Conservation (phyloP, 306 rosid genomes). For the Mimosa pudica region DNA sequence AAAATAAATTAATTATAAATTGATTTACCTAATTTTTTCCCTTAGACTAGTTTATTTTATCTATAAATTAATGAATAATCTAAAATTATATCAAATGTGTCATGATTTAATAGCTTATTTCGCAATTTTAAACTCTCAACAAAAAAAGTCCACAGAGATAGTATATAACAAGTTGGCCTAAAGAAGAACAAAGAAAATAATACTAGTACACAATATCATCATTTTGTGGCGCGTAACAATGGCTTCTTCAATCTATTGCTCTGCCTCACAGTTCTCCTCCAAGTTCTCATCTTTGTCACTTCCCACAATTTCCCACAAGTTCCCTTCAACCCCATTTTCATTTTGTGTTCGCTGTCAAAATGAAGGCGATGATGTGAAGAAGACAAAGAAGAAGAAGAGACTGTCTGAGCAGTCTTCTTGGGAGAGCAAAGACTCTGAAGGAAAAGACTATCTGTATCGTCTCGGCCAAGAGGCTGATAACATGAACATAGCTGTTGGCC, state of each 20-base stretch:
- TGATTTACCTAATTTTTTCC: too few species aligned
- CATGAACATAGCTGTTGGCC: conserved; percentile 97
- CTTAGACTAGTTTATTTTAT: too few species aligned
- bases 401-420: conserved; percentile 86
- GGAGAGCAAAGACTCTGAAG: conserved; percentile 80
- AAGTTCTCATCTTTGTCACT: conserved; percentile 44
- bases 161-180: too few species aligned
- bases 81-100: too few species aligned
- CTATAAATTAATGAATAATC: too few species aligned
- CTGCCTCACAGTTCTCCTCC: conserved; percentile 37
- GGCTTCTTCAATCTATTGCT: conserved; percentile 20
- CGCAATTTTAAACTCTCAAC: too few species aligned
- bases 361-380: conserved; percentile 4
- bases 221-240: background rate
- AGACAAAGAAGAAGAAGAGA: conserved; percentile 44
- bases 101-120: too few species aligned
- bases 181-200: too few species aligned
- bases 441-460: conserved; percentile 80
- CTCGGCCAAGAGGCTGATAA: conserved; percentile 89
- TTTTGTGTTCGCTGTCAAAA: conserved; percentile 37
- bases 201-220: too few species aligned
- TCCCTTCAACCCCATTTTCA: conserved; percentile 34
- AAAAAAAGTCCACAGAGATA: too few species aligned
- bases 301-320: conserved; percentile 29
- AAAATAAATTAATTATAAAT: too few species aligned